Base-by-base conservation (phyloP, 1,284 basidiomycete genomes). In the Leccinum pachyderme region DNA sequence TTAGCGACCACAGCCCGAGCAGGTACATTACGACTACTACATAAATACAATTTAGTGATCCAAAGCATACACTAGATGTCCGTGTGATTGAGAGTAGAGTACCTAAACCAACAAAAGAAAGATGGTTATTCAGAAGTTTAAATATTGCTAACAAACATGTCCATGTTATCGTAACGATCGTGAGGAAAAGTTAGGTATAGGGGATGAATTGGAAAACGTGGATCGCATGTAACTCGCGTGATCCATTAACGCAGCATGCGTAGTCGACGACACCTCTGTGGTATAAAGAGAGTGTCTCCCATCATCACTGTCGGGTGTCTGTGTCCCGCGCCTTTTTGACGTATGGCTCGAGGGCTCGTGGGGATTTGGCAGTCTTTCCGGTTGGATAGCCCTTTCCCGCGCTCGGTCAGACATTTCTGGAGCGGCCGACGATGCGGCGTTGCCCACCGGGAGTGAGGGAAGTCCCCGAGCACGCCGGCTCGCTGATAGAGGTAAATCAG, bases 161-260 rank as follows among this genome's bases (percentile, higher is more conserved):
- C 57, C 35, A 27, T 22, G 15, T 67, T 48, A 60, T 58, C 53
- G 52, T 35, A 32, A 22, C 9, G 45, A 43, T 47, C 47, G 43
- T 31, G n/a, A 45, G 12, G 54, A 46, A 47, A 28, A 11, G n/a
- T 54, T 56, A 6, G 60, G 56, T 45, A 33, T 45, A 52, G 52
- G 55, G 7, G 57, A 32, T 13, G 43, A 41, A 43, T 15, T 46
- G 15, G 59, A 45, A 47, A 69, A 69, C 22, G 53, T 41, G 2
- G 60, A 39, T 18, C 49, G 47, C 54, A 69, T 67, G 29, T 68
- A 69, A 7, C 31, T 49, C 5, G 65, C 68, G 22, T 70, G 67
- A 37, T 61, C 69, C 61, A 70, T 63, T 41, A 70, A 37, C 13
- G 71, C 68, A 29, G 52, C 52, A 49, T 70, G 68, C 15, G 67